Evolutionary conservation across 2,329 filamentous ascomycete species (phyloP).

Genomic region (Aschersonia sp.): DNA sequence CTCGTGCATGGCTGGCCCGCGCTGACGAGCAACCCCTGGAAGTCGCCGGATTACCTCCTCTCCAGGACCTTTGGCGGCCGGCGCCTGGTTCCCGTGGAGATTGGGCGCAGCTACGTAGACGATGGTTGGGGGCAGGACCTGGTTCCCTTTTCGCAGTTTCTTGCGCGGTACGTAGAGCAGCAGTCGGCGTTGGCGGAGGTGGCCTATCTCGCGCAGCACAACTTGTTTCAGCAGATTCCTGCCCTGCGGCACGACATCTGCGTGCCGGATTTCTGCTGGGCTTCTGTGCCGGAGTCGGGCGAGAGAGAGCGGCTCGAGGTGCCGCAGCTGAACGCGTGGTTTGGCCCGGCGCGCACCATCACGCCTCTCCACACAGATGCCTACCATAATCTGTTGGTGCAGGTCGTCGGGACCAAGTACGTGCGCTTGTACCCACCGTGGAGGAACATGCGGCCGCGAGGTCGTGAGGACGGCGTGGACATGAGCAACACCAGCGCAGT

Average conservation of each 20-base stretch:
- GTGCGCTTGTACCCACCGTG: conserved; percentile 70
- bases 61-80: conserved; percentile 59
- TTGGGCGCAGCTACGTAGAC: conserved; percentile 80
- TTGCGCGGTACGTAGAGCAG: conserved; percentile 42
- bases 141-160: conserved; percentile 58
- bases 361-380: conserved; percentile 89
- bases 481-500: conserved; percentile 83
- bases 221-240: conserved; percentile 74
- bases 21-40: conserved; percentile 53
- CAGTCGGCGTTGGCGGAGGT: conserved; percentile 15
- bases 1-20: conserved; percentile 62
- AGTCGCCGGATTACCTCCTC: conserved; percentile 57
- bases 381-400: conserved; percentile 82
- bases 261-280: conserved; percentile 76
- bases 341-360: conserved; percentile 76
- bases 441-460: conserved; percentile 45
- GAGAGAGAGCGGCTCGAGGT: conserved; percentile 30
- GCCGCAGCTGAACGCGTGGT: conserved; percentile 79
- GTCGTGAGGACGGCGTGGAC: conserved; percentile 56
- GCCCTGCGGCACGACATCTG: conserved; percentile 58
- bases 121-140: conserved; percentile 72
- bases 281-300: conserved; percentile 38
- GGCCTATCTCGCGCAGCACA: conserved; percentile 85
- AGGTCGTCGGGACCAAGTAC: conserved; percentile 85
- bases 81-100: conserved; percentile 71